These are phyloP conservation scores for Cladosporium cucumerinum DNA, from an alignment of 2,329 filamentous ascomycete genomes.

Conservation along the genomic window DNA sequence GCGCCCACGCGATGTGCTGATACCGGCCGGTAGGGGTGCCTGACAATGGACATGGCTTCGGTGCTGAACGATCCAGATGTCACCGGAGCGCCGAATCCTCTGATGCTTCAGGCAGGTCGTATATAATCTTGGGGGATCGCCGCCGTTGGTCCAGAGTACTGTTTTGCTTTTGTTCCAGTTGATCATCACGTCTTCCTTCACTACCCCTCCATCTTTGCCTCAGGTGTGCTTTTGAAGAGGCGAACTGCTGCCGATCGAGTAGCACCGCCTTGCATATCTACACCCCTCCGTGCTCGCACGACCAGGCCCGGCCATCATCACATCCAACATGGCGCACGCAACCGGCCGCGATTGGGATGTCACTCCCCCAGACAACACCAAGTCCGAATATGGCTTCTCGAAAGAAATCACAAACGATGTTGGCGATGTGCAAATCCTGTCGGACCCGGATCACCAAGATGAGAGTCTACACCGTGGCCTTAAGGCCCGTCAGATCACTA, in stretches of 20 bases:
- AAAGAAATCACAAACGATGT: constrained; percentile 1
- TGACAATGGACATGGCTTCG: background rate
- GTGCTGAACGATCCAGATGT: constrained; percentile 5
- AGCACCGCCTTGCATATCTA: background rate
- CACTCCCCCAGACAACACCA: background rate
- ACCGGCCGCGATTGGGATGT: constrained; percentile 11
- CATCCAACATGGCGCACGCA: constrained; percentile 6
- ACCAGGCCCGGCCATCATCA: background rate
- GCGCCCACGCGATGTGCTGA: background rate
- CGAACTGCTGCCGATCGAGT: background rate
- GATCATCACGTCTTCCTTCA: background rate
- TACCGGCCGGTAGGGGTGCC: constrained; percentile 9
- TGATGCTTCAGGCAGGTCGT: constrained; percentile 5
- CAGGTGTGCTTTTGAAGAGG: background rate
- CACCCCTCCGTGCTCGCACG: background rate
- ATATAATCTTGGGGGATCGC: constrained; percentile 12
- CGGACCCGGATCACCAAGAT: constrained; percentile 14
- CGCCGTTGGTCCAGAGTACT: background rate
- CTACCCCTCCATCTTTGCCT: background rate
- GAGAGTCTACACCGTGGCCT: constrained; percentile 51
- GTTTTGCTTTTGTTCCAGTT: background rate
- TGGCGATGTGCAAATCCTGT: constrained; percentile 11
- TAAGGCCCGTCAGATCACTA: constrained; percentile 54
- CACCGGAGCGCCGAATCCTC: constrained; percentile 5
- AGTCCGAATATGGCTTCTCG: constrained; percentile 10